Percentiles rank a stretch among this genome's conserved stretches.
Evolutionary conservation across 768 basidiomycete genomes (phyloP).

Genomic region (Lactarius trivialis): DNA sequence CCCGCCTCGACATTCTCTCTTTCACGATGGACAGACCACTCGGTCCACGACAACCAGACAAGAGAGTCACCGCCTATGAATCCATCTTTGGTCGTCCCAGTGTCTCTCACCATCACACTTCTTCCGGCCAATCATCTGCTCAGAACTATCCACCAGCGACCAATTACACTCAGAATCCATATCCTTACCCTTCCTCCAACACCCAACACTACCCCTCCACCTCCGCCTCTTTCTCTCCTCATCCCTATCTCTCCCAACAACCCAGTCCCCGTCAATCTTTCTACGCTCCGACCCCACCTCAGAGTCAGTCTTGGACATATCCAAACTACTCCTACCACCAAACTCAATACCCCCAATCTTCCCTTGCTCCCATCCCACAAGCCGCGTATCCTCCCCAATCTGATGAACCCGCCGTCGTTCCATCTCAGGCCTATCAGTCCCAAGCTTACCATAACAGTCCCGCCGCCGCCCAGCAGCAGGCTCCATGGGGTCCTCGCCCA

Average conservation of each 20-base stretch:
- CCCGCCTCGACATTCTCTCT: not conserved
- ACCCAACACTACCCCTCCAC: conserved; percentile 29
- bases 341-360: conserved; percentile 33
- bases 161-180: conserved; percentile 26
- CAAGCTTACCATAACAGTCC: conserved; percentile 52
- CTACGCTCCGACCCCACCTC: conserved; percentile 29
- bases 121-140: conserved; percentile 22
- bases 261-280: conserved; percentile 37
- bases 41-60: conserved; percentile 60
- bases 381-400: conserved; percentile 41
- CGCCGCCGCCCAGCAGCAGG: conserved; percentile 30
- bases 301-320: conserved; percentile 24
- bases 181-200: conserved; percentile 35
- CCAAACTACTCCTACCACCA: conserved; percentile 30
- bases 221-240: conserved; percentile 36
- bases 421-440: conserved; percentile 76
- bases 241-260: conserved; percentile 24
- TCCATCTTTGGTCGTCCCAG: conserved; percentile 81
- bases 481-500: conserved; percentile 24
- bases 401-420: conserved; percentile 53
- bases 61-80: conserved; percentile 77
- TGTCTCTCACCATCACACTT: conserved; percentile 41
- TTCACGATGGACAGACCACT: conserved; percentile 45
- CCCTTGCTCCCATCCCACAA: conserved; percentile 43
- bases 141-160: conserved; percentile 20